Base-by-base conservation (phyloP, 306 rosid species). In the Lotus japonicus region DNA sequence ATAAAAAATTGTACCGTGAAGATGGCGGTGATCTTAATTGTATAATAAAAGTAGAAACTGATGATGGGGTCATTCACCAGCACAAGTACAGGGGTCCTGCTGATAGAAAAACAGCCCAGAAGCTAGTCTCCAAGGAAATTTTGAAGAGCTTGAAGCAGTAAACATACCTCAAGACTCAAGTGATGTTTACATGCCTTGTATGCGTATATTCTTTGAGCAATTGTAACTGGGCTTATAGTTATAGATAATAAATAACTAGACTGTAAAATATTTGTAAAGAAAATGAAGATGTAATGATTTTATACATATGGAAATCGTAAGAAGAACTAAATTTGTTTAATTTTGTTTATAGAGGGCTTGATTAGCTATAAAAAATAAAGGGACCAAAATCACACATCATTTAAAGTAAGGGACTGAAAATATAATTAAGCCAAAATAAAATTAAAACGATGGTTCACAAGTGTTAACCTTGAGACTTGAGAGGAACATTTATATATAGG, bases 131-230 rank as follows among this genome's bases (percentile, higher is more conserved):
- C 80, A 86, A 61, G 68, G 69, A 72, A 49, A 81, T 89, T 60
- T 79, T 92, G 73, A 72, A 72, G 61, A 65, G 71, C 58, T 64
- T 92, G 61, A 82, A 77, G 61, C 83, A 79, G 78, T 54, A 75
- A 77, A 18, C 15, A 14, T 13, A 38, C 41, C n/a, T n/a, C n/a
- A n/a, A n/a, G n/a, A n/a, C 4, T 3, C 26, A 17, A 53, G 15
- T 64, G 58, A 50, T 66, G 26, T 50, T 33, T 38, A 9, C 13
- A 43, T 10, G n/a, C 59, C 3, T 66, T 31, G 71, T 66, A 19
- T 35, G 31, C 41, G n/a, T 31, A 6, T 31, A 6, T 31, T 5
- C 5, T 55, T 13, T 59, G 2, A 16, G 12, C 15, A 48, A 71
- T 46, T 71, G 76, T 60, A 38, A 17, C 28, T 15, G 45, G 44